Percentiles rank a stretch among this genome's conserved stretches.
Conservation (phyloP, 1,139 yeast species). For the Zygosaccharomyces pseudobailii region DNA sequence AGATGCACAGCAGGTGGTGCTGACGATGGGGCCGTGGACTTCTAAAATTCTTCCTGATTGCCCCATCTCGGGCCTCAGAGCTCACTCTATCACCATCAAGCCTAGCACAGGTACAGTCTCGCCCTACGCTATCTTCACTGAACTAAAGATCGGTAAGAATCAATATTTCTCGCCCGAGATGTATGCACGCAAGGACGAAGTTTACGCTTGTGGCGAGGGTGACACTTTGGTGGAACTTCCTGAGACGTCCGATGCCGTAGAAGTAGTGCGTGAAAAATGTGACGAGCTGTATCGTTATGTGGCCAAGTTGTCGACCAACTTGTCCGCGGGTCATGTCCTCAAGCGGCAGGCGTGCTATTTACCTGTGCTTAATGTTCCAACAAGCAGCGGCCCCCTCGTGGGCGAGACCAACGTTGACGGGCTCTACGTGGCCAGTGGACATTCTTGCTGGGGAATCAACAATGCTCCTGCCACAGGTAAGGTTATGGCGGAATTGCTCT, state of each 20-base stretch:
- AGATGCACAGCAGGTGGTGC: conserved; percentile 66
- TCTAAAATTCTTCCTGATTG: conserved; percentile 83
- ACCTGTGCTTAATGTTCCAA: conserved; percentile 90
- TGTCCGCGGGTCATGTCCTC: conserved; percentile 69
- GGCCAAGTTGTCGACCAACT: conserved; percentile 66
- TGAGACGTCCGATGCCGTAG: conserved; percentile 90
- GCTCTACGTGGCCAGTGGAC: conserved; percentile 82
- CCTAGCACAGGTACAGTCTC: conserved; percentile 74
- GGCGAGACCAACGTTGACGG: conserved; percentile 87
- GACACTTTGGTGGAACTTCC: conserved; percentile 88
- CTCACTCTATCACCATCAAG: conserved; percentile 88
- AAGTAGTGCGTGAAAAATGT: conserved; percentile 81
- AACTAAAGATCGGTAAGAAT: conserved; percentile 61
- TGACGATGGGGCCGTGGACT: conserved; percentile 96
- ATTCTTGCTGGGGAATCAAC: conserved; percentile 98
- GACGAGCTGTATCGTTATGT: conserved; percentile 82
- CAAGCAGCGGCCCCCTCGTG: conserved; percentile 86
- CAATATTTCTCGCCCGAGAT: conserved; percentile 85
- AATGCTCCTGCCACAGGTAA: conserved; percentile 97
- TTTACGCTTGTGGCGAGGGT: conserved; percentile 96
- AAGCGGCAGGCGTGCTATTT: conserved; percentile 92
- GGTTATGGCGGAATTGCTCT: conserved; percentile 76
- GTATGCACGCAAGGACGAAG: conserved; percentile 93
- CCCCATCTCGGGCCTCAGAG: conserved; percentile 87
- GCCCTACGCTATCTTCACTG: conserved; percentile 93